phyloP scores from a whole-genome alignment of 78 protist genomes.

The Emiliania huxleyi region DNA sequence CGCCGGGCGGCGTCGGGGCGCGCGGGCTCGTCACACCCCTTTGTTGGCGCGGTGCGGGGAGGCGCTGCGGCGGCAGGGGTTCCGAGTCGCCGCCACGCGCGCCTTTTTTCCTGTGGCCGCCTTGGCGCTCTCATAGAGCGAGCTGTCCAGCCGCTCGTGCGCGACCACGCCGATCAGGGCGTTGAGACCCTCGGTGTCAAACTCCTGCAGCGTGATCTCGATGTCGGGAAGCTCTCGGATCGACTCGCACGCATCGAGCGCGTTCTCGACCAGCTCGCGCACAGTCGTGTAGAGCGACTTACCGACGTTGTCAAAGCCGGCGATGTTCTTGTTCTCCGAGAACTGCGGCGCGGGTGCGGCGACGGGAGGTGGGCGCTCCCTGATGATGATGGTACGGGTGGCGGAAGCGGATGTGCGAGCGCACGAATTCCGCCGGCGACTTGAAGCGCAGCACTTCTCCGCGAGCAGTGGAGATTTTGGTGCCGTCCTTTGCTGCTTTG shows the following conservation, averaged over 20 bases:
- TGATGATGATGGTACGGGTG: too few species aligned
- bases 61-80: too few species aligned
- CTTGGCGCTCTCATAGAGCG: not conserved
- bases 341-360: not conserved
- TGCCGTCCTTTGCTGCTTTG: not conserved
- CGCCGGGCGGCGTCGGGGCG: too few species aligned
- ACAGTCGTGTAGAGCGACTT: conserved; percentile 50
- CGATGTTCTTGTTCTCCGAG: conserved; percentile 65
- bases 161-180: not conserved
- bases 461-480: not conserved
- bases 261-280: conserved; percentile 73
- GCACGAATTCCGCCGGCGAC: not conserved
- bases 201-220: conserved; percentile 39
- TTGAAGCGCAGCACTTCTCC: not conserved
- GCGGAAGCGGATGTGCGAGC: too few species aligned
- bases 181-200: not conserved
- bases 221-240: conserved; percentile 53
- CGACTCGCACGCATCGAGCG: conserved; percentile 66
- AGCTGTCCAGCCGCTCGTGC: not conserved
- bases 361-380: too few species aligned
- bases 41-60: too few species aligned
- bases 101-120: not conserved
- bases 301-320: conserved; percentile 66
- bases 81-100: too few species aligned
- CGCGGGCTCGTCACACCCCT: too few species aligned